Conservation (phyloP, 2,329 filamentous ascomycete genomes). For the Fusarium burgessii region DNA sequence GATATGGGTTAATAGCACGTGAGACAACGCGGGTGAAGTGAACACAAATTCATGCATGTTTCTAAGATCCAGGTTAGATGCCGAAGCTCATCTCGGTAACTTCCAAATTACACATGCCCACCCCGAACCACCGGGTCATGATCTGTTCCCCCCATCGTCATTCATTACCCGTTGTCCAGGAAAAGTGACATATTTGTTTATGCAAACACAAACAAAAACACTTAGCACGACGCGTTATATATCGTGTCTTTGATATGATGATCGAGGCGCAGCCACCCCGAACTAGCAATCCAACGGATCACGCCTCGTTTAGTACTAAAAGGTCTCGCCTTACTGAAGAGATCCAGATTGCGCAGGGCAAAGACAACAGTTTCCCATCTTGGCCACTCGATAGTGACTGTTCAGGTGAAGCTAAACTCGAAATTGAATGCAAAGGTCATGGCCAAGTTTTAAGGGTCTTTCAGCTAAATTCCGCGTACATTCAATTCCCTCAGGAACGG, state of each 20-base stretch:
- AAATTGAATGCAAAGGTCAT: slow-evolving; percentile 7
- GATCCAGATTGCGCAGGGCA: slow-evolving; percentile 7
- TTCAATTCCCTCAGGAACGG: slow-evolving; percentile 1
- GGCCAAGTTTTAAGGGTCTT: slow-evolving; percentile 10
- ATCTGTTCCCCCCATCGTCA: slow-evolving; percentile 28
- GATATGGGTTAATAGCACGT: slow-evolving; percentile 18
- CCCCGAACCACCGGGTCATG: slow-evolving; percentile 32
- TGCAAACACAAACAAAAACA: slow-evolving; percentile 29
- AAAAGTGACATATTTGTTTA: slow-evolving; percentile 27
- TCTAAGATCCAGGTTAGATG: slow-evolving; percentile 15
- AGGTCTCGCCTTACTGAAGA: neutral
- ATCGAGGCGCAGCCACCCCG: slow-evolving; percentile 2
- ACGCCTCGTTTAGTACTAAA: slow-evolving; percentile 13
- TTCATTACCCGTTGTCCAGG: slow-evolving; percentile 32
- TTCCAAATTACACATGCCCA: slow-evolving; percentile 25
- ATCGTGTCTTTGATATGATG: slow-evolving; percentile 4
- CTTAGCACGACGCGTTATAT: slow-evolving; percentile 9
- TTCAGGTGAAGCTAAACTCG: slow-evolving; percentile 3
- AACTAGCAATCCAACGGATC: slow-evolving; percentile 11
- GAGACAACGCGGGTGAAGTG: slow-evolving; percentile 11
- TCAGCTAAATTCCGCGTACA: slow-evolving; percentile 6
- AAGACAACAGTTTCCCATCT: slow-evolving; percentile 31
- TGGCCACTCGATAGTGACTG: slow-evolving; percentile 16
- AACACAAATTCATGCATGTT: slow-evolving; percentile 29
- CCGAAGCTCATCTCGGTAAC: slow-evolving; percentile 41